phyloP scores from a whole-genome alignment of 768 basidiomycete genomes.

The Tulasnella sp. region DNA sequence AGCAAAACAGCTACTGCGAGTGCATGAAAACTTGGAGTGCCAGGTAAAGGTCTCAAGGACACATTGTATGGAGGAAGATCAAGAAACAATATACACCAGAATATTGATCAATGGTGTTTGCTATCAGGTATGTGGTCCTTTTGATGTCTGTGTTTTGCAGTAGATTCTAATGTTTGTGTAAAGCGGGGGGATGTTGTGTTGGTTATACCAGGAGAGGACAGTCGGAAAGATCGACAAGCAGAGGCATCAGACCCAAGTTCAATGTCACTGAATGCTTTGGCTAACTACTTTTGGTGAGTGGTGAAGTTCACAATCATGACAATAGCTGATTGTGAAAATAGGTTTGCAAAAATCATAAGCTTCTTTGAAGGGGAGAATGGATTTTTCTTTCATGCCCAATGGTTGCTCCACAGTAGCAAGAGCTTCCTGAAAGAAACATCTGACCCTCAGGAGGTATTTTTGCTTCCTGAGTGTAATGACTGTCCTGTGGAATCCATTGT shows the following conservation, averaged over 20 bases:
- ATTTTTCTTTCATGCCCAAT: conserved; percentile 46
- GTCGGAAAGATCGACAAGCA: conserved; percentile 22
- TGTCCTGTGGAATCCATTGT: conserved; percentile 32
- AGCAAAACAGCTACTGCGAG: background rate
- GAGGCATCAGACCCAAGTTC: conserved; percentile 28
- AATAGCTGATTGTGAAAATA: conserved; percentile 22
- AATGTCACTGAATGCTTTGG: conserved; percentile 32
- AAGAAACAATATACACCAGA: background rate
- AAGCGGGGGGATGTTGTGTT: conserved; percentile 57
- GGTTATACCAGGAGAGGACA: conserved; percentile 31
- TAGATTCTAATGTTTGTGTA: background rate
- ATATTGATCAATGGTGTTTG: background rate
- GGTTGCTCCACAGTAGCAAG: conserved; percentile 59
- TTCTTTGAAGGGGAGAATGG: conserved; percentile 33
- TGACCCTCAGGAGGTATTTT: conserved; percentile 53
- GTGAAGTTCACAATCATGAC: background rate
- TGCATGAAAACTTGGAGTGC: conserved; percentile 25
- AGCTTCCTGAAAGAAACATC: conserved; percentile 51
- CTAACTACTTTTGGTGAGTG: conserved; percentile 53
- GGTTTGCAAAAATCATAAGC: conserved; percentile 57
- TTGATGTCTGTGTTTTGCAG: background rate
- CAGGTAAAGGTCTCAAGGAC: conserved; percentile 23
- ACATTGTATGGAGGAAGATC: background rate
- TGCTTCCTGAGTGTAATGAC: conserved; percentile 42
- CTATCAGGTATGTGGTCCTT: background rate